A percentile compares a stretch with the other conserved stretches of the same genome.
Conservation (phyloP, 495 filamentous ascomycete species). For the Gamarada debralockiae region DNA sequence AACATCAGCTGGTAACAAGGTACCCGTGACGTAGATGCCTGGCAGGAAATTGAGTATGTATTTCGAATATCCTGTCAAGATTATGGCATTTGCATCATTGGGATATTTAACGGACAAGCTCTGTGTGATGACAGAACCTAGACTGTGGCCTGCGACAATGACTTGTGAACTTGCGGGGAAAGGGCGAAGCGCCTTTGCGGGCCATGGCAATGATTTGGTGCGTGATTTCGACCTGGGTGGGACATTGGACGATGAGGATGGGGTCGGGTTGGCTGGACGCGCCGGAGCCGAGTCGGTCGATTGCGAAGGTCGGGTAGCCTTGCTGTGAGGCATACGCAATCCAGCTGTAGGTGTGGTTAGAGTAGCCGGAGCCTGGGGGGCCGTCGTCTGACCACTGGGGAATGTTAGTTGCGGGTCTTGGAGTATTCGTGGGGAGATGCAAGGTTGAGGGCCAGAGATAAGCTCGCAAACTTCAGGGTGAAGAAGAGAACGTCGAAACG, state of each 20-base stretch:
- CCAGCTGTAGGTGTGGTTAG: constrained; percentile 16
- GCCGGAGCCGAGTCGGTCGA: constrained; percentile 27
- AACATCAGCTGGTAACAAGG: constrained; percentile 2
- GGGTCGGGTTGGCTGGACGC: constrained; percentile 18
- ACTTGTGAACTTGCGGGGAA: constrained; percentile 15
- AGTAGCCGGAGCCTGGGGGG: background rate
- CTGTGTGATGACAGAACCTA: constrained; percentile 24
- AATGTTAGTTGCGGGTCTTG: background rate
- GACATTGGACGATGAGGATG: constrained; percentile 18
- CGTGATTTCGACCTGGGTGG: constrained; percentile 19
- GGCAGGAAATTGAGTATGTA: background rate
- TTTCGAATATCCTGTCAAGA: constrained; percentile 20
- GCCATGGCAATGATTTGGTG: constrained; percentile 15
- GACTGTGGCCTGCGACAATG: constrained; percentile 20
- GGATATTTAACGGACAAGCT: constrained; percentile 20
- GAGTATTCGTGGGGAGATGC: too few relatives aligned
- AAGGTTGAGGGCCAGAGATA: background rate
- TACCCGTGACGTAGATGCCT: background rate
- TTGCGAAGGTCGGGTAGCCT: constrained; percentile 25
- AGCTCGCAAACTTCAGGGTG: background rate
- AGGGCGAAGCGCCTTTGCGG: constrained; percentile 2
- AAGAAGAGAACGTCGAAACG: background rate
- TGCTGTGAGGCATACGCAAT: constrained; percentile 13
- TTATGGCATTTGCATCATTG: constrained; percentile 13
- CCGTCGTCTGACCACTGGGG: constrained; percentile 2